A percentile compares a stretch with the other conserved stretches of the same genome.
Evolutionary conservation across 805 yeast species (phyloP).

Genomic region (Jamesozyma lodderae): DNA sequence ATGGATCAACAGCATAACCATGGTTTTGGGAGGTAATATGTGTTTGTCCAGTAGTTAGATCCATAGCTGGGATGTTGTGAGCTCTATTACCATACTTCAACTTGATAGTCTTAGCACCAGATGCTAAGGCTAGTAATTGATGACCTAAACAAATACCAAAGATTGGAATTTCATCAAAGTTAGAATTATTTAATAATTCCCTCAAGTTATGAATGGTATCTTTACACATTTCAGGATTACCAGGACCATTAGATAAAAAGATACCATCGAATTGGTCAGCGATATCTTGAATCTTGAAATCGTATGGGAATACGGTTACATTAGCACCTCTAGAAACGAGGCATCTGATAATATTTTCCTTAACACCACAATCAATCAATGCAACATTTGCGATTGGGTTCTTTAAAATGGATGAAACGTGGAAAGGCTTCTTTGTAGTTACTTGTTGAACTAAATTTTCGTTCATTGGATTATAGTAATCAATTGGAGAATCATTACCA

Average conservation of each 20-base stretch:
- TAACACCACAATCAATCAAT: conserved; percentile 95
- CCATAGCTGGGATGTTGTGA: conserved; percentile 94
- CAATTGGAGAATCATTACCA: conserved; percentile 40
- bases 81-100: conserved; percentile 98
- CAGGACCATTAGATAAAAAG: conserved; percentile 93
- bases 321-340: conserved; percentile 92
- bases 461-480: conserved; percentile 82
- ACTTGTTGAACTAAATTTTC: conserved; percentile 88
- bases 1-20: conserved; percentile 91
- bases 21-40: conserved; percentile 98
- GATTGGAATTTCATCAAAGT: conserved; percentile 64
- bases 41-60: conserved; percentile 81
- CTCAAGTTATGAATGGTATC: conserved; percentile 66
- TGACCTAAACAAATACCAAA: conserved; percentile 98
- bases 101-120: conserved; percentile 88
- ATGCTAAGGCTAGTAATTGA: conserved; percentile 89
- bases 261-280: conserved; percentile 92
- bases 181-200: conserved; percentile 50
- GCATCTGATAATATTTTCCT: conserved; percentile 92
- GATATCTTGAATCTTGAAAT: conserved; percentile 84
- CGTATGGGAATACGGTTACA: conserved; percentile 91
- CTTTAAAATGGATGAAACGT: conserved; percentile 57
- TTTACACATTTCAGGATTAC: conserved; percentile 90
- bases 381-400: conserved; percentile 54
- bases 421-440: conserved; percentile 92